Percentiles rank a stretch among this genome's conserved stretches.
Conservation (phyloP, 768 basidiomycete species). For the Lactarius vividus region DNA sequence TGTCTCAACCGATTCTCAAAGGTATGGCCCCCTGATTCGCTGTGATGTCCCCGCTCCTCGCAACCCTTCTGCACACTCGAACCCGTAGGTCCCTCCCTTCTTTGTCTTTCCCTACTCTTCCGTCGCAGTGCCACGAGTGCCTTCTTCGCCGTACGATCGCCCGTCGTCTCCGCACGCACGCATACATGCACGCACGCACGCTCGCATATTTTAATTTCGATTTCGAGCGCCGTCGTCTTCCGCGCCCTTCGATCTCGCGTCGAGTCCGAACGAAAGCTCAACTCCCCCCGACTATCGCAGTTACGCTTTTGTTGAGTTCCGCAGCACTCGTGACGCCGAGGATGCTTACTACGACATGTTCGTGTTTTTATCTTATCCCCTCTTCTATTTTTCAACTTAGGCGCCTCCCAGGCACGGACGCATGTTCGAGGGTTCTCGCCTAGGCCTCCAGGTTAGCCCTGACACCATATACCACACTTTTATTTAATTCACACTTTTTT, state of each 20-base stretch:
- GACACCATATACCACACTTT: background rate
- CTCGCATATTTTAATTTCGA: constrained; percentile 25
- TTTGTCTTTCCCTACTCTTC: constrained; percentile 27
- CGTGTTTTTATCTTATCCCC: constrained; percentile 16
- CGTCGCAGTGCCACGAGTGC: constrained; percentile 30
- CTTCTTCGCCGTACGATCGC: constrained; percentile 28
- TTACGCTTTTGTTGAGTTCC: constrained; percentile 86
- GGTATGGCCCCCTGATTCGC: constrained; percentile 74
- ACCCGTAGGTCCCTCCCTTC: constrained; percentile 67
- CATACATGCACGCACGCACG: constrained; percentile 10
- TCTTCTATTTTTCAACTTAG: constrained; percentile 1
- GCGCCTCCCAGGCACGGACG: constrained; percentile 61
- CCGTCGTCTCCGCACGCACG: constrained; percentile 24
- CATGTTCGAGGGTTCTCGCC: constrained; percentile 67
- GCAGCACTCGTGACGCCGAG: constrained; percentile 73
- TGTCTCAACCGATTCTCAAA: constrained; percentile 39
- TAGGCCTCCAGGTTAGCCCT: constrained; percentile 66
- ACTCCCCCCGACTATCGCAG: constrained; percentile 54
- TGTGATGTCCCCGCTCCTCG: constrained; percentile 90
- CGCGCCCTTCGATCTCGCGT: constrained; percentile 28
- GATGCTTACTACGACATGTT: constrained; percentile 85
- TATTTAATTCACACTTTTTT: background rate
- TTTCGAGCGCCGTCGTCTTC: constrained; percentile 31
- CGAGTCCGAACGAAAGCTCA: constrained; percentile 51
- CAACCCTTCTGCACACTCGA: constrained; percentile 67